phyloP scores from a whole-genome alignment of 495 filamentous ascomycete species.

The Trichoderma parareesei region DNA sequence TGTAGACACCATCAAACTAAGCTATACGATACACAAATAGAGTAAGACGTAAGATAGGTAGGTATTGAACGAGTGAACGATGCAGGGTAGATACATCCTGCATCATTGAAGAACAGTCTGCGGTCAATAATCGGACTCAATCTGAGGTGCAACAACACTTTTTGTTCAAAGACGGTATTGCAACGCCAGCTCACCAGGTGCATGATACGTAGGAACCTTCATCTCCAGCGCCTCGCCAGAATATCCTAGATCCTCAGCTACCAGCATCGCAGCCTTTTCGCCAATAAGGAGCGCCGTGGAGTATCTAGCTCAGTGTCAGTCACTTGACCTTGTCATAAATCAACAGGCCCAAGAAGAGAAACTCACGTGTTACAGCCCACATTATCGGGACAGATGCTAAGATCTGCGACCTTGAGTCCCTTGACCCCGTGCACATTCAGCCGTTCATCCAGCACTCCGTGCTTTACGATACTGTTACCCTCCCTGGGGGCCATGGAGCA shows the following conservation, averaged over 20 bases:
- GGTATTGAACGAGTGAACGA: neutral
- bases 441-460: slow-evolving; percentile 71
- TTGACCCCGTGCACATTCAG: slow-evolving; percentile 76
- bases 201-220: slow-evolving; percentile 58
- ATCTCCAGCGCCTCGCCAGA: slow-evolving; percentile 66
- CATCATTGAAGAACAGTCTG: neutral
- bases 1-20: neutral
- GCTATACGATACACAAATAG: neutral
- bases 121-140: neutral
- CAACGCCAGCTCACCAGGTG: neutral
- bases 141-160: neutral
- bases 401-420: slow-evolving; percentile 73
- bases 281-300: slow-evolving; percentile 72
- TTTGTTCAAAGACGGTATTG: neutral
- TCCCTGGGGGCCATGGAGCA: slow-evolving; percentile 76
- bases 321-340: neutral
- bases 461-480: slow-evolving; percentile 71
- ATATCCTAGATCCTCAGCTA: slow-evolving; percentile 72
- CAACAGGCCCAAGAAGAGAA: neutral
- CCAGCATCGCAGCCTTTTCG: slow-evolving; percentile 68
- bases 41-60: neutral
- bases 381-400: slow-evolving; percentile 76
- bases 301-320: slow-evolving; percentile 27
- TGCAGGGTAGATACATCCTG: neutral
- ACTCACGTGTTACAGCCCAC: slow-evolving; percentile 70